Evolutionary conservation across 371 early-diverging fungal species (phyloP), one percentile per base, ranked within the genome.

Genomic region (Dinochytrium kinnereticum): DNA sequence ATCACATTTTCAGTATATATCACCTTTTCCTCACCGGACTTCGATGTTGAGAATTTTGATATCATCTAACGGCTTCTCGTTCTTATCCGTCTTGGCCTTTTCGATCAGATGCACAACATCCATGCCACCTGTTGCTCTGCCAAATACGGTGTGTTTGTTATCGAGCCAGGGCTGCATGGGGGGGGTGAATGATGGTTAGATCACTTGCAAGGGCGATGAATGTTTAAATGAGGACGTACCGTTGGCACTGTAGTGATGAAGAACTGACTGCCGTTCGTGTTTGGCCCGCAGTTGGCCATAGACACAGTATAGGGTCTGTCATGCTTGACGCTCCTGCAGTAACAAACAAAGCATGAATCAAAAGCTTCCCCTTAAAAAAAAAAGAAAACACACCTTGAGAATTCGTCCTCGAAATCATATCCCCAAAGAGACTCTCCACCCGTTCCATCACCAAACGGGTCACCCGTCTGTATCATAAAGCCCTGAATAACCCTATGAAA

Each of bases 201-300:
- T 55, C 21, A 34, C 51, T 24, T 1, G 0, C 24, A 13, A 73
- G 51, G n/a, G n/a, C n/a, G n/a, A n/a, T n/a, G n/a, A n/a, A 70
- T 51, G 40, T 24, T 0, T 37, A 50, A 21, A 34, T 21, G 26
- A 30, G 1, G 24, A 84, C 87, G 84, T 89, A 92, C 93, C 44
- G 93, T 91, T 24, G 90, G 90, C 1, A 85, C 94, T n/a, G 93
- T 91, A 0, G 99, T 99, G 75, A 99, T 98, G 77, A 99, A 99
- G 82, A 99, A 99, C 83, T 99, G 99, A 59, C 91, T 91, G 1
- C 91, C 96, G 79, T 96, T 97, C 7, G 96, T 94, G 40, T 91
- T 89, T 2, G 96, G 93, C 2, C 99, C 99, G 93, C 91, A 69
- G 68, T 99, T 99, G 7, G 99, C 99, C 99, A 99, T 99, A 71